phyloP scores from a whole-genome alignment of 768 basidiomycete genomes.

The Hericium rajendrae region DNA sequence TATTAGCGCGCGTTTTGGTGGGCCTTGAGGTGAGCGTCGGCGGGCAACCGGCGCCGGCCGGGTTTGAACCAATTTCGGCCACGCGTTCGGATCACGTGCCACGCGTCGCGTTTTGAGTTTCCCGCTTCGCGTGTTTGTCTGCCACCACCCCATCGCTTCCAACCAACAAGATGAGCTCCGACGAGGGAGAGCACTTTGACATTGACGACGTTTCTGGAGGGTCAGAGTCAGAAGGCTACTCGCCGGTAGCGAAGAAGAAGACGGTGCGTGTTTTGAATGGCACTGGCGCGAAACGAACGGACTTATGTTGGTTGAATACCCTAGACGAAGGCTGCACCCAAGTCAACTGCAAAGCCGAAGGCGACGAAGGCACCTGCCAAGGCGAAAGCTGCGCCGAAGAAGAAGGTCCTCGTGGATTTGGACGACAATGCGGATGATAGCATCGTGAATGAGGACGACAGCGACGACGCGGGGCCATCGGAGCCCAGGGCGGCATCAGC shows the following conservation, averaged over 20 bases:
- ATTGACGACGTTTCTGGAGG: constrained; percentile 47
- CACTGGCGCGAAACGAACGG: too few relatives aligned
- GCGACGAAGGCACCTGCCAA: constrained; percentile 40
- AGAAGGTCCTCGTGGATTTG: constrained; percentile 60
- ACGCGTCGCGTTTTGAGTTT: constrained; percentile 6
- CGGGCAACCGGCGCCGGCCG: too few relatives aligned
- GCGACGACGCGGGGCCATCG: constrained; percentile 32
- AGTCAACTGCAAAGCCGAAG: constrained; percentile 34
- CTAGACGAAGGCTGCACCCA: constrained; percentile 35
- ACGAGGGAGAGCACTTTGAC: constrained; percentile 62
- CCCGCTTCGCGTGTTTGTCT: not conserved
- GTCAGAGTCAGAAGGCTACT: constrained; percentile 59
- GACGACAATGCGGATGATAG: constrained; percentile 48
- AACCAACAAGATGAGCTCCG: constrained; percentile 50
- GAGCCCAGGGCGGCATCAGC: constrained; percentile 18
- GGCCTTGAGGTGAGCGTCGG: too few relatives aligned
- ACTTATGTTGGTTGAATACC: not conserved
- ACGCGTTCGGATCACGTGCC: constrained; percentile 8
- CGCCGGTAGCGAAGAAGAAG: constrained; percentile 46
- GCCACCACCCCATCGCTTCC: not conserved
- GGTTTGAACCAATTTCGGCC: not conserved
- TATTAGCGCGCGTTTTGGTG: too few relatives aligned
- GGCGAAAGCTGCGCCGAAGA: constrained; percentile 48
- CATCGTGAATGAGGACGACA: constrained; percentile 32
- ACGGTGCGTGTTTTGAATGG: not conserved